A percentile compares a stretch with the other conserved stretches of the same genome.
Conservation (phyloP, 805 yeast genomes). For the Dipodascopsis uninucleata region DNA sequence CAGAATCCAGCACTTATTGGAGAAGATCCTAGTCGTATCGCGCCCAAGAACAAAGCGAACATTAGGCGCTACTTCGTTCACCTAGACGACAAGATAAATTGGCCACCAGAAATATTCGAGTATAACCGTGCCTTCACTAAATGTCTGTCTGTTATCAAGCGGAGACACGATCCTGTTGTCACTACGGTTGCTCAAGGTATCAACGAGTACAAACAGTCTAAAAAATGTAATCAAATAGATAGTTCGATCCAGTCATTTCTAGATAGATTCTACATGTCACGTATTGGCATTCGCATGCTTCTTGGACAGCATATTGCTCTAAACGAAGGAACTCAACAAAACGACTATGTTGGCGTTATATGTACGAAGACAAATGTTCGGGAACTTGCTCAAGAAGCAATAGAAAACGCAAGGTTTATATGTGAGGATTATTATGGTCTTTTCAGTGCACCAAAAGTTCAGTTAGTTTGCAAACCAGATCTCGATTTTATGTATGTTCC, state of each 20-base stretch:
- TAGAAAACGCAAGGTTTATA: constrained; percentile 83
- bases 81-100: constrained; percentile 52
- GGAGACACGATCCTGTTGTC: constrained; percentile 87
- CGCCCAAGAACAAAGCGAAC: constrained; percentile 5
- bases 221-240: constrained; percentile 51
- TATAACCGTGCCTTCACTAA: constrained; percentile 68
- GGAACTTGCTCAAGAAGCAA: constrained; percentile 81
- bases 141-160: constrained; percentile 65
- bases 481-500: constrained; percentile 88
- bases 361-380: constrained; percentile 79
- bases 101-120: constrained; percentile 71
- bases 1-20: constrained; percentile 21
- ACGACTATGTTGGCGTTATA: constrained; percentile 82
- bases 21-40: constrained; percentile 16
- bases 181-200: constrained; percentile 82
- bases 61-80: constrained; percentile 47
- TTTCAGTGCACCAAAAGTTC: constrained; percentile 80
- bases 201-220: constrained; percentile 73
- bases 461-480: constrained; percentile 69
- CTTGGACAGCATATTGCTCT: constrained; percentile 92
- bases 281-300: constrained; percentile 89
- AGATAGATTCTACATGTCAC: constrained; percentile 82
- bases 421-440: constrained; percentile 89
- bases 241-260: constrained; percentile 73
- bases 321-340: constrained; percentile 56